phyloP scores from a whole-genome alignment of 2,329 filamentous ascomycete species.

The Torrubiellomyces zombiae region DNA sequence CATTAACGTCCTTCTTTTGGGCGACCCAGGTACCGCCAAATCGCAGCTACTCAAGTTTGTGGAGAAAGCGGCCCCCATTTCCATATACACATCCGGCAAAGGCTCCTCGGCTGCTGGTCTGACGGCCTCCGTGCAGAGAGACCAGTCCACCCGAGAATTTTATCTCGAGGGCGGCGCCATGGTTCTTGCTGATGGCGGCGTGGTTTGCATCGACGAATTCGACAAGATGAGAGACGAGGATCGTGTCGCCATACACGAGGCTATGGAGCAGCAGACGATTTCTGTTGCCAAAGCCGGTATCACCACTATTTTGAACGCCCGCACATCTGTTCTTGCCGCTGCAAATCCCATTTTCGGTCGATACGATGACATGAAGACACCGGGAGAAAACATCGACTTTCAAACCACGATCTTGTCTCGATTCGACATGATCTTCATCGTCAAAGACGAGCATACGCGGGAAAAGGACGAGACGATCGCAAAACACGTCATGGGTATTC shows the following conservation, averaged over 20 bases:
- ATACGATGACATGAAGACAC: constrained; percentile 95
- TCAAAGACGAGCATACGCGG: constrained; percentile 84
- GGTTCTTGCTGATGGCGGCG: constrained; percentile 91
- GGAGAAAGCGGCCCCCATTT: constrained; percentile 87
- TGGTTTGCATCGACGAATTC: constrained; percentile 98
- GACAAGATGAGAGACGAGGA: constrained; percentile 99
- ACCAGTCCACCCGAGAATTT: constrained; percentile 83
- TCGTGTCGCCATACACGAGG: constrained; percentile 94
- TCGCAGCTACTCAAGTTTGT: constrained; percentile 96
- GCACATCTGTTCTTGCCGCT: constrained; percentile 86
- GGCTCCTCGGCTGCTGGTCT: constrained; percentile 94
- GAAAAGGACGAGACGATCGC: constrained; percentile 85
- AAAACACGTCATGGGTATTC: constrained; percentile 91
- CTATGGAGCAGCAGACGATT: constrained; percentile 99
- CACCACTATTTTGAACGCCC: constrained; percentile 90
- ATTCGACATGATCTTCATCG: constrained; percentile 99
- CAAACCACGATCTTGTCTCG: constrained; percentile 95
- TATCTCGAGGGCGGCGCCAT: constrained; percentile 97
- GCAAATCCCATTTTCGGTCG: constrained; percentile 96
- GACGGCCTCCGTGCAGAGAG: constrained; percentile 89
- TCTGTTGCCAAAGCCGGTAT: constrained; percentile 98
- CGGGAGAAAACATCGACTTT: constrained; percentile 97
- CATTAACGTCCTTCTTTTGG: constrained; percentile 91
- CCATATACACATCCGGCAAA: constrained; percentile 97
- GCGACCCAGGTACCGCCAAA: constrained; percentile 95